Evolutionary conservation across 2,329 filamentous ascomycete species (phyloP).

Genomic region (Colletotrichum sidae): DNA sequence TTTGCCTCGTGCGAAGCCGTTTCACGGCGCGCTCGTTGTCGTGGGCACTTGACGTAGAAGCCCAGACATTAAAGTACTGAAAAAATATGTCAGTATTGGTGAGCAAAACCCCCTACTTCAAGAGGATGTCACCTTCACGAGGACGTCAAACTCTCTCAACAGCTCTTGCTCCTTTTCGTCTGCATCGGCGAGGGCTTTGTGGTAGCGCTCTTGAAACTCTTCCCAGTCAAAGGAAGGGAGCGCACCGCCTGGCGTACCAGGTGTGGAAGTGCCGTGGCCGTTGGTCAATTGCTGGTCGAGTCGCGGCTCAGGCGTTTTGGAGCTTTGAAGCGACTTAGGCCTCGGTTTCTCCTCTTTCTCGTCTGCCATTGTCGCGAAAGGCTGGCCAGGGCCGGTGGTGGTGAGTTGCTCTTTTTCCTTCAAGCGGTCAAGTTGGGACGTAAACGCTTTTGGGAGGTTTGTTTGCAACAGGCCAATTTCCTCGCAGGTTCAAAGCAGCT

Average conservation of each 20-base stretch:
- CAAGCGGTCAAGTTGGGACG: too few species aligned
- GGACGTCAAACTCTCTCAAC: slow-evolving; percentile 72
- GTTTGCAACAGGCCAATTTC: background rate
- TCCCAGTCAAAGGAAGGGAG: slow-evolving; percentile 79
- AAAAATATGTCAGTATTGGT: slow-evolving; percentile 6
- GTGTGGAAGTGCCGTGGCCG: slow-evolving; percentile 47
- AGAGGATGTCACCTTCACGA: slow-evolving; percentile 67
- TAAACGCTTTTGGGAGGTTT: background rate
- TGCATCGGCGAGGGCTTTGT: slow-evolving; percentile 72
- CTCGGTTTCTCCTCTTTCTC: slow-evolving; percentile 11
- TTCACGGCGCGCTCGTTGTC: slow-evolving; percentile 84
- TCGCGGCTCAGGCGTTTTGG: slow-evolving; percentile 54
- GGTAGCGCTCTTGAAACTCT: slow-evolving; percentile 77
- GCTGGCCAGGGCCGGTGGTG: background rate
- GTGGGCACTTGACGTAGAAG: slow-evolving; percentile 74
- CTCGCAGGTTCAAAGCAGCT: too few species aligned
- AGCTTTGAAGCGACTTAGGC: slow-evolving; percentile 38
- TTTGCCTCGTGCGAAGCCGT: slow-evolving; percentile 82
- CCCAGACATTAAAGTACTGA: slow-evolving; percentile 86
- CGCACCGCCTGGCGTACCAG: slow-evolving; percentile 64
- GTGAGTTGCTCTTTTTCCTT: background rate
- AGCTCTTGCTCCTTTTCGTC: slow-evolving; percentile 73
- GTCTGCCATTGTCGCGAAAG: slow-evolving; percentile 20
- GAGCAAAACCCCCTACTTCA: background rate
- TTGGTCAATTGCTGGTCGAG: slow-evolving; percentile 46